Evolutionary conservation across 139 green algal genomes (phyloP).

Genomic region (Klebsormidium nitens): DNA sequence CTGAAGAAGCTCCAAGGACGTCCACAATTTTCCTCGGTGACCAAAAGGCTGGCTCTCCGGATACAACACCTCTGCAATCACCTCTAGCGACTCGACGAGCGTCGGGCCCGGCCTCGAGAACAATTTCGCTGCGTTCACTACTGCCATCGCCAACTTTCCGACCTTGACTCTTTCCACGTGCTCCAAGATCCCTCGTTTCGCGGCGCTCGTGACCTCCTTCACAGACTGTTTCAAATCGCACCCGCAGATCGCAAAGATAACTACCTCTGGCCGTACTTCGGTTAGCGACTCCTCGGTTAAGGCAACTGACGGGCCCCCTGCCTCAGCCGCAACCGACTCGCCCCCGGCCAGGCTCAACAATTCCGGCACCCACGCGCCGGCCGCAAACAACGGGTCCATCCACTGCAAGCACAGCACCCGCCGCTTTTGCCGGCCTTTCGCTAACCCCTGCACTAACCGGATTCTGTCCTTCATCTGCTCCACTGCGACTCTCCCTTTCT

Average conservation of each 20-base stretch:
- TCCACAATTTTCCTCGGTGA: constrained; percentile 24
- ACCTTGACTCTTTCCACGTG: background rate
- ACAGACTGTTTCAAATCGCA: constrained; percentile 32
- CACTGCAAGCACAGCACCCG: constrained; percentile 57
- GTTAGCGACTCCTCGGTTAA: background rate
- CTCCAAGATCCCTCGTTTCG: background rate
- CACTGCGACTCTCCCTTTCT: background rate
- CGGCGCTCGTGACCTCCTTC: background rate
- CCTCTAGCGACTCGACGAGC: constrained; percentile 34
- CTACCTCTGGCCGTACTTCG: constrained; percentile 38
- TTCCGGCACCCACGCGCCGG: constrained; percentile 56
- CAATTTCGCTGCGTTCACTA: constrained; percentile 22
- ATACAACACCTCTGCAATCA: constrained; percentile 35
- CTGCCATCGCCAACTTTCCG: constrained; percentile 13
- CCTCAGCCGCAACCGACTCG: constrained; percentile 38
- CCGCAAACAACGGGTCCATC: constrained; percentile 50
- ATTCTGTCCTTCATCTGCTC: constrained; percentile 20
- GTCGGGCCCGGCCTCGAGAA: constrained; percentile 28
- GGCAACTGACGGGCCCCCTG: background rate
- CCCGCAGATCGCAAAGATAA: constrained; percentile 62
- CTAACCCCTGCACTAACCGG: constrained; percentile 16
- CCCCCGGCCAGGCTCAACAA: constrained; percentile 46
- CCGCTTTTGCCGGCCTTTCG: constrained; percentile 27
- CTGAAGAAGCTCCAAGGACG: no score
- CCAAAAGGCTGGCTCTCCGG: constrained; percentile 34